phyloP scores from a whole-genome alignment of 148 eudicot species.

The Pouteria glomerata region DNA sequence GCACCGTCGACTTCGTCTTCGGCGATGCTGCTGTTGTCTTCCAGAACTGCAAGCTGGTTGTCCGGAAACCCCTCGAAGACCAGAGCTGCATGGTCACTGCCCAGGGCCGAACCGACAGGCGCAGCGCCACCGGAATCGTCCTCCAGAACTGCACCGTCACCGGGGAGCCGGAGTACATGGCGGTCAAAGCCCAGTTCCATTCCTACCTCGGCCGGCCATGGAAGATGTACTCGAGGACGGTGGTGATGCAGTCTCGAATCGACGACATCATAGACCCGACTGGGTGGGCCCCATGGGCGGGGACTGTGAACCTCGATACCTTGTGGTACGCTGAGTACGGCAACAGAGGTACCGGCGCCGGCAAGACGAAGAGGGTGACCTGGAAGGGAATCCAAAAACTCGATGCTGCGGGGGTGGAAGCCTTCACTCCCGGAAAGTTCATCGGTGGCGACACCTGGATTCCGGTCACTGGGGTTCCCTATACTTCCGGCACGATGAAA shows the following conservation, averaged over 20 bases:
- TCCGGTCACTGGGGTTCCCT: neutral
- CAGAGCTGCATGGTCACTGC: slow-evolving; percentile 51
- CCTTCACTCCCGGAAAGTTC: slow-evolving; percentile 25
- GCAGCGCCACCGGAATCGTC: slow-evolving; percentile 21
- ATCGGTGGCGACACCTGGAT: slow-evolving; percentile 44
- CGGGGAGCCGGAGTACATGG: slow-evolving; percentile 30
- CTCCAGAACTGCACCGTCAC: slow-evolving; percentile 54
- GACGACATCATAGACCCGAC: slow-evolving; percentile 41
- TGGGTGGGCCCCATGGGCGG: slow-evolving; percentile 64
- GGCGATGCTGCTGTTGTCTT: slow-evolving; percentile 58
- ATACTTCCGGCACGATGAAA: slow-evolving; percentile 27
- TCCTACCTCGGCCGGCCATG: slow-evolving; percentile 69
- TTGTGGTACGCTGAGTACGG: slow-evolving; percentile 42
- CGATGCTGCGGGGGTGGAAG: slow-evolving; percentile 5
- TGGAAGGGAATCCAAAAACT: slow-evolving; percentile 48
- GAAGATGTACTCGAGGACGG: slow-evolving; percentile 60
- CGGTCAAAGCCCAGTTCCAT: slow-evolving; percentile 19
- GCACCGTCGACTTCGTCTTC: slow-evolving; percentile 60
- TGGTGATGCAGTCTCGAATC: slow-evolving; percentile 55
- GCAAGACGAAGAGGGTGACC: slow-evolving; percentile 22
- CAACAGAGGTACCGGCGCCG: slow-evolving; percentile 19
- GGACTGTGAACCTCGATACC: slow-evolving; percentile 31
- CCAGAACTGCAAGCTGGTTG: slow-evolving; percentile 47
- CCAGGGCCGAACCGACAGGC: slow-evolving; percentile 32
- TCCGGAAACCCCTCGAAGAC: slow-evolving; percentile 40